Evolutionary conservation across 164 flowering plant genomes (phyloP), one percentile per base, ranked within the genome.

Genomic region (Umbilicus rupestris): DNA sequence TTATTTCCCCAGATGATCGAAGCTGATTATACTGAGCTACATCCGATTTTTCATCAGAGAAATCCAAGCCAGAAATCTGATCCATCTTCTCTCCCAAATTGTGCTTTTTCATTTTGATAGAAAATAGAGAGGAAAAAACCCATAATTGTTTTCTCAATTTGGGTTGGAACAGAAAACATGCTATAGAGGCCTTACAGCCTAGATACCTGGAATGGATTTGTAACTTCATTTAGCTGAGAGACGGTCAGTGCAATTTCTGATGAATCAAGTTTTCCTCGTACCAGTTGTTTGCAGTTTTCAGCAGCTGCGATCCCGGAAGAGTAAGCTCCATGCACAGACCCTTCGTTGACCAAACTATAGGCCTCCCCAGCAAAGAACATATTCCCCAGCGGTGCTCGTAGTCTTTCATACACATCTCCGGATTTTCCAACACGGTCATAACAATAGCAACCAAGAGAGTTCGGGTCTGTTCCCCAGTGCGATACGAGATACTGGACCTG

Each of bases 351-450:
- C 79, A 82, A 72, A 71, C 92, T 88, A 19, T 84, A 93, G 57
- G 98, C 98, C 79, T 90, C 97, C 39, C 97, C 97, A 52, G 80
- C 98, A 66, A 92, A 92, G 80, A 87, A 92, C 8, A 90, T 75
- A 75, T 79, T 86, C 20, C 82, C 90, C 35, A 88, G 66, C 0
- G 96, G 90, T 39, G 82, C 84, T 64, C 81, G 81, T 58, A 92
- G 89, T 67, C 79, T 81, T 63, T 92, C 90, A 41, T 90, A 90
- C 41, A 85, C 39, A 72, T 92, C 96, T 3, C 50, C 77, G 2
- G 97, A 80, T 77, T 82, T 87, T 9, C 92, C 92, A 66, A 92
- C 94, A 44, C 81, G 49, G 69, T 90, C 98, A 28, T 83, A 85
- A 0, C 96, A 81, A 70, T 92, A 92, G 63, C 90, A 87, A 65